These are phyloP conservation scores for Saccharata proteae DNA, from an alignment of 2,329 filamentous ascomycete species.

Conservation along the genomic window DNA sequence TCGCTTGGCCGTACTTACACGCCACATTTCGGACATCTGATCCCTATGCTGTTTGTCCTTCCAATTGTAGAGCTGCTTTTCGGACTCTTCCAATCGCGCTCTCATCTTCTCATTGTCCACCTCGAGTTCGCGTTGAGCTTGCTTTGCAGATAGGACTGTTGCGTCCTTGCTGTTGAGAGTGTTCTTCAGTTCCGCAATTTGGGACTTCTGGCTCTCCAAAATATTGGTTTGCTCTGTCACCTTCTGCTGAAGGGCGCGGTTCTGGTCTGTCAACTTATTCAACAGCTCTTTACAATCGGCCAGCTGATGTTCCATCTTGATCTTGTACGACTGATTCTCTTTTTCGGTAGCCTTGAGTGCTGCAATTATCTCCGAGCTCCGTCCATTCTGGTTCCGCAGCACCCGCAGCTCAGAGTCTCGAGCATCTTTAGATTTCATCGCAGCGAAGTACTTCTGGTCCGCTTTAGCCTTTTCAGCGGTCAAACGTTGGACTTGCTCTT, in stretches of 20 bases:
- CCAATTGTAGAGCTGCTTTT: slow-evolving; percentile 76
- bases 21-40: slow-evolving; percentile 9
- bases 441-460: slow-evolving; percentile 94
- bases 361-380: slow-evolving; percentile 86
- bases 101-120: slow-evolving; percentile 69
- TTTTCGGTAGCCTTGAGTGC: slow-evolving; percentile 85
- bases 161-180: slow-evolving; percentile 66
- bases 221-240: slow-evolving; percentile 57
- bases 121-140: slow-evolving; percentile 47
- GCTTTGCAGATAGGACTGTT: slow-evolving; percentile 51
- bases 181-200: slow-evolving; percentile 64
- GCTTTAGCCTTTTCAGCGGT: slow-evolving; percentile 88
- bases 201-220: slow-evolving; percentile 60
- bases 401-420: slow-evolving; percentile 68
- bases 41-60: slow-evolving; percentile 49
- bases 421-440: slow-evolving; percentile 86
- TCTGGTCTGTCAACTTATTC: slow-evolving; percentile 55
- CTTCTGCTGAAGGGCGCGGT: slow-evolving; percentile 62
- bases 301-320: slow-evolving; percentile 84
- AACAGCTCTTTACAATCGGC: slow-evolving; percentile 72
- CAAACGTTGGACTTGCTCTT: slow-evolving; percentile 64
- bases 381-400: slow-evolving; percentile 69
- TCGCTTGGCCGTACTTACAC: slow-evolving; percentile 64
- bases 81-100: slow-evolving; percentile 61
- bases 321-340: slow-evolving; percentile 60